Percentiles rank a stretch among this genome's conserved stretches.
phyloP scores from a whole-genome alignment of 495 filamentous ascomycete species.

The Penicillium mononematosum region DNA sequence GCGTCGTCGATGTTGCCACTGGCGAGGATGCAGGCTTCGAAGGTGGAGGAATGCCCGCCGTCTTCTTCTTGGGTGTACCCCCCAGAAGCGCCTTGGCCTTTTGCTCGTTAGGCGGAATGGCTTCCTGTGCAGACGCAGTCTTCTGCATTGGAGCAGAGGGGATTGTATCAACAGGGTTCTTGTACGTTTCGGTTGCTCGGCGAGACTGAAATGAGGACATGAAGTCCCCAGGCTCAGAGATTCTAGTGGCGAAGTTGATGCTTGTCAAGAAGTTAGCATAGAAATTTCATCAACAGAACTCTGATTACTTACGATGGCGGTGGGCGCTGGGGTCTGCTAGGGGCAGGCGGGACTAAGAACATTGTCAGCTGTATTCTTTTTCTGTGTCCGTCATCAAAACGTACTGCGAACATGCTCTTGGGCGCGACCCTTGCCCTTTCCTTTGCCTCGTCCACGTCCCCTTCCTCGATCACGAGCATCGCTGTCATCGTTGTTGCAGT shows the following conservation, averaged over 20 bases:
- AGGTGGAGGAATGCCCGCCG: too few species aligned
- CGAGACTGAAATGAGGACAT: background rate
- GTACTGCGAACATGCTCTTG: conserved; percentile 1
- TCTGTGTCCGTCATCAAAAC: background rate
- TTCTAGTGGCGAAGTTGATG: background rate
- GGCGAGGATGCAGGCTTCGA: background rate
- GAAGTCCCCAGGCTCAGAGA: background rate
- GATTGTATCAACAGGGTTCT: background rate
- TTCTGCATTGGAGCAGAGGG: background rate
- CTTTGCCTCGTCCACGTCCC: background rate
- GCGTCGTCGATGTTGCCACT: background rate
- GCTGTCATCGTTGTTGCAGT: conserved; percentile 17
- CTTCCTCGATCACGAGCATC: conserved; percentile 1
- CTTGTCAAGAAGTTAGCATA: background rate
- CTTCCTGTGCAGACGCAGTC: background rate
- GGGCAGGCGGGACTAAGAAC: background rate
- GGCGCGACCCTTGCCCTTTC: background rate
- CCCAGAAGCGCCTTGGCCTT: background rate
- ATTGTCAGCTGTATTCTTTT: background rate
- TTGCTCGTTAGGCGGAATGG: too few species aligned
- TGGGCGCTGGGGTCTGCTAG: background rate
- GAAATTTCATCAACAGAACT: too few species aligned
- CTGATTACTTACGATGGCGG: background rate
- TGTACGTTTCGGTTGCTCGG: background rate
- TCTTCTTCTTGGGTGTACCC: background rate